These are phyloP conservation scores for Coemansia aciculifera DNA, from an alignment of 192 early-diverging fungal genomes.

Conservation along the genomic window DNA sequence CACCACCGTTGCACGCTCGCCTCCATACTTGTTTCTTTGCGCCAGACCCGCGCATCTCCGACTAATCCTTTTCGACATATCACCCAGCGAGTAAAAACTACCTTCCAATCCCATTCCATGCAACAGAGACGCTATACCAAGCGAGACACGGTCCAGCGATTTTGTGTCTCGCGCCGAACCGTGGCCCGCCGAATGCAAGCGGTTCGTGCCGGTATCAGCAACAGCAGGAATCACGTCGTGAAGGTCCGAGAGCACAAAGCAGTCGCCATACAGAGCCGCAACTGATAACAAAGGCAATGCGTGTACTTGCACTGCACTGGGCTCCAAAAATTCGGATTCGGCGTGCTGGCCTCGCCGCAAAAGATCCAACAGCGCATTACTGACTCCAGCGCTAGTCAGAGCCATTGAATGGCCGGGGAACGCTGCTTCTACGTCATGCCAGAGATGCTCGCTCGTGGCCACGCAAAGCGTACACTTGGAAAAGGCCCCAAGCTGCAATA, in stretches of 20 bases:
- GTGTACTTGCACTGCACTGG: slow-evolving; percentile 11
- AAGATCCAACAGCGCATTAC: slow-evolving; percentile 6
- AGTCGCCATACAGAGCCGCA: slow-evolving; percentile 9
- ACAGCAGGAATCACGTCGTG: not conserved
- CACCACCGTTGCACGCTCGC: slow-evolving; percentile 19
- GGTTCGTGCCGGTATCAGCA: slow-evolving; percentile 2
- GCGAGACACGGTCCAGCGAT: slow-evolving; percentile 23
- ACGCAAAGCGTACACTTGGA: slow-evolving; percentile 37
- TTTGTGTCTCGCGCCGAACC: slow-evolving; percentile 11
- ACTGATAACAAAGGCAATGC: slow-evolving; percentile 17
- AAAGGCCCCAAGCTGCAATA: not conserved
- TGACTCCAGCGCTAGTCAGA: slow-evolving; percentile 14
- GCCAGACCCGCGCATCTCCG: slow-evolving; percentile 34
- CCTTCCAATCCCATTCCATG: slow-evolving; percentile 23
- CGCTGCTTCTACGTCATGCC: slow-evolving; percentile 27
- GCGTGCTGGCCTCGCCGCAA: slow-evolving; percentile 13
- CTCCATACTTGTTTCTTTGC: not conserved
- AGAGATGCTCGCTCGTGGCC: slow-evolving; percentile 25
- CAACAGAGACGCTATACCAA: slow-evolving; percentile 29
- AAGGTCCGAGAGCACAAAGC: slow-evolving; percentile 34
- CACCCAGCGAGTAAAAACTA: slow-evolving; percentile 43
- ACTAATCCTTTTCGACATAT: slow-evolving; percentile 23
- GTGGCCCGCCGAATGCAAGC: not conserved
- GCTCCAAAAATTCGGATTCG: not conserved
- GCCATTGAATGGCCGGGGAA: slow-evolving; percentile 14